Percentiles rank a stretch among this genome's conserved stretches.
Conservation (phyloP, 2,329 filamentous ascomycete species). For the Ceratocystis cacaofunesta region DNA sequence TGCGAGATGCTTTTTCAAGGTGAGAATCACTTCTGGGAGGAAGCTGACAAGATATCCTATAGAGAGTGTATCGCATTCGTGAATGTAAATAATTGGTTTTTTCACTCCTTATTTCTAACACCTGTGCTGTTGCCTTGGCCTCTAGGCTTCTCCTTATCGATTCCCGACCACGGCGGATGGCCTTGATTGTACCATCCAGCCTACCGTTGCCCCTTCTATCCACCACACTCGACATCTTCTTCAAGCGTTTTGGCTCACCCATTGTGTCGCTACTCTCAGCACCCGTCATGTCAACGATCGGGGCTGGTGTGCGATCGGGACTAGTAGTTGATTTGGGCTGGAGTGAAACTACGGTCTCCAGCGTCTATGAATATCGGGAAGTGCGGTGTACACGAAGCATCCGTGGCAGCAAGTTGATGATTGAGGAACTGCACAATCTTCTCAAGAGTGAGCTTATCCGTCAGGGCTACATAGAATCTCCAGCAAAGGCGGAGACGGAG, state of each 20-base stretch:
- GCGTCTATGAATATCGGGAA: conserved; percentile 81
- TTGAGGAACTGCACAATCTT: conserved; percentile 52
- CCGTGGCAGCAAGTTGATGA: conserved; percentile 58
- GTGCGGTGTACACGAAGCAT: conserved; percentile 55
- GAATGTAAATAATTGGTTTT: not conserved
- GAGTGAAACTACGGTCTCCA: conserved; percentile 75
- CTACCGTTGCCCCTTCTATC: conserved; percentile 68
- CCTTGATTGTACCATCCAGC: conserved; percentile 61
- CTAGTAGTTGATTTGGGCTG: conserved; percentile 84
- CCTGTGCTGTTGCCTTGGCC: not conserved
- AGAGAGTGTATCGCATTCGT: too few species aligned
- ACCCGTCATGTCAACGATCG: conserved; percentile 57
- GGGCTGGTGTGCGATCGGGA: conserved; percentile 72
- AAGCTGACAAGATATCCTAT: conserved; percentile 26
- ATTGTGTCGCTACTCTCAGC: conserved; percentile 67
- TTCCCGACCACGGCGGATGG: conserved; percentile 57
- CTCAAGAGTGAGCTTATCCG: conserved; percentile 33
- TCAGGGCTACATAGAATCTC: conserved; percentile 19
- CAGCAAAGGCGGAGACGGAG: conserved; percentile 20
- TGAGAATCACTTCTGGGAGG: conserved; percentile 26
- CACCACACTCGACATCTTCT: conserved; percentile 60
- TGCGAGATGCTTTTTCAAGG: conserved; percentile 71
- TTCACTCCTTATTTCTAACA: not conserved
- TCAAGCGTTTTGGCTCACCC: conserved; percentile 65
- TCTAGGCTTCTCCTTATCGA: conserved; percentile 51